Percentiles rank a stretch among this genome's conserved stretches.
Evolutionary conservation across 768 basidiomycete species (phyloP).

Genomic region (Suillus subluteus): DNA sequence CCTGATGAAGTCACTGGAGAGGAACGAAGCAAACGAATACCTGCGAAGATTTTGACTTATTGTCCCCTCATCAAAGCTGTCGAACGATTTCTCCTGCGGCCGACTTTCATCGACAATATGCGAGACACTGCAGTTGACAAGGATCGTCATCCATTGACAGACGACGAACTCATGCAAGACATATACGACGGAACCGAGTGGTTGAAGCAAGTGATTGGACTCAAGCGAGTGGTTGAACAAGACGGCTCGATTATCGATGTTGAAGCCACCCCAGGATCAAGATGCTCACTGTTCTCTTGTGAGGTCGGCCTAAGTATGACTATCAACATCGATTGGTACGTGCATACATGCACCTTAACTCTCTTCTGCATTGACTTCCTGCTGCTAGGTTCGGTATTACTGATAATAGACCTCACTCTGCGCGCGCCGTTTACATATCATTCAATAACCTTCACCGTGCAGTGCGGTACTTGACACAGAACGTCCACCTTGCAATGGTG

Average conservation of each 20-base stretch:
- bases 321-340: too few species aligned
- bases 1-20: too few species aligned
- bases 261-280: conserved; percentile 7
- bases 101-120: too few species aligned
- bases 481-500: conserved; percentile 39
- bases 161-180: conserved; percentile 1
- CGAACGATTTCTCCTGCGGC: too few species aligned
- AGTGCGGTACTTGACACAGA: conserved; percentile 35
- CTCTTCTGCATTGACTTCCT: background rate
- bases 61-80: too few species aligned
- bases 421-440: conserved; percentile 3
- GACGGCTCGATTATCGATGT: background rate
- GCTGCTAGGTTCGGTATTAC: conserved; percentile 6
- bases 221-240: background rate
- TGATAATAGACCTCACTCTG: conserved; percentile 11
- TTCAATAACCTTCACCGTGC: conserved; percentile 37
- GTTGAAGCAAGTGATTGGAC: too few species aligned
- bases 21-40: too few species aligned
- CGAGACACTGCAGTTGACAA: too few species aligned
- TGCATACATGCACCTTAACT: background rate
- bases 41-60: too few species aligned
- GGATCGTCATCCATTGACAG: too few species aligned
- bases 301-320: too few species aligned
- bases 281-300: background rate
- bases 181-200: conserved; percentile 4